Evolutionary conservation across 495 filamentous ascomycete genomes (phyloP).

Genomic region (Xylaria longipes): DNA sequence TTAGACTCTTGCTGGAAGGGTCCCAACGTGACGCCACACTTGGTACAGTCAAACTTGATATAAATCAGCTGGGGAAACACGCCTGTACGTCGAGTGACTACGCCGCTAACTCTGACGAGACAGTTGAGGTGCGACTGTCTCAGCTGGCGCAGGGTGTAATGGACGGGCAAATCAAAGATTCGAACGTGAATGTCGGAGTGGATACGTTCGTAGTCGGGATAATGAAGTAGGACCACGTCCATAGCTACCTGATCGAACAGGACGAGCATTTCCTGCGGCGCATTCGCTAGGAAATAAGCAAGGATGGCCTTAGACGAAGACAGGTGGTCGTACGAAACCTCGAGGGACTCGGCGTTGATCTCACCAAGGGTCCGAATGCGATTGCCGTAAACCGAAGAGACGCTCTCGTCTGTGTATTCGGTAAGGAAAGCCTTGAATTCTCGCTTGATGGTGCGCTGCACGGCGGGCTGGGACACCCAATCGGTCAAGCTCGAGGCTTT

Average conservation of each 20-base stretch:
- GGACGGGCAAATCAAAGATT: constrained; percentile 90
- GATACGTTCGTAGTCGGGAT: constrained; percentile 96
- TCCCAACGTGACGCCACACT: constrained; percentile 89
- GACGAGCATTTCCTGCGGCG: constrained; percentile 89
- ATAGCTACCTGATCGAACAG: constrained; percentile 97
- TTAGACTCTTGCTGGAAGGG: constrained; percentile 98
- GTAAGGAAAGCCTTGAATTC: constrained; percentile 98
- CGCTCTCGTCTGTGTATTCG: constrained; percentile 87
- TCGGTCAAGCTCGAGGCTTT: constrained; percentile 93
- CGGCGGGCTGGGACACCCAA: constrained; percentile 90
- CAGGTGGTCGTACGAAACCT: constrained; percentile 94
- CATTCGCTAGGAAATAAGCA: constrained; percentile 97
- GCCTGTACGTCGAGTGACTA: constrained; percentile 94
- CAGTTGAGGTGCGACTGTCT: constrained; percentile 98
- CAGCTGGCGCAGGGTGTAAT: constrained; percentile 95
- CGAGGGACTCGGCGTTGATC: constrained; percentile 92
- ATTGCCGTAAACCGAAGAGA: constrained; percentile 91
- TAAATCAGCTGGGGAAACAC: constrained; percentile 99
- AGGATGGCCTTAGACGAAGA: constrained; percentile 89
- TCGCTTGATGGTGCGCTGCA: constrained; percentile 89
- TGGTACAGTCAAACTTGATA: constrained; percentile 94
- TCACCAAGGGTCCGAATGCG: constrained; percentile 93
- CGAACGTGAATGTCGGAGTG: constrained; percentile 98
- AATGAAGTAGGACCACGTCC: constrained; percentile 92
- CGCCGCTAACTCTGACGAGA: constrained; percentile 90